Evolutionary conservation across 2,329 filamentous ascomycete species (phyloP).

Genomic region (Kalmusia sp.): DNA sequence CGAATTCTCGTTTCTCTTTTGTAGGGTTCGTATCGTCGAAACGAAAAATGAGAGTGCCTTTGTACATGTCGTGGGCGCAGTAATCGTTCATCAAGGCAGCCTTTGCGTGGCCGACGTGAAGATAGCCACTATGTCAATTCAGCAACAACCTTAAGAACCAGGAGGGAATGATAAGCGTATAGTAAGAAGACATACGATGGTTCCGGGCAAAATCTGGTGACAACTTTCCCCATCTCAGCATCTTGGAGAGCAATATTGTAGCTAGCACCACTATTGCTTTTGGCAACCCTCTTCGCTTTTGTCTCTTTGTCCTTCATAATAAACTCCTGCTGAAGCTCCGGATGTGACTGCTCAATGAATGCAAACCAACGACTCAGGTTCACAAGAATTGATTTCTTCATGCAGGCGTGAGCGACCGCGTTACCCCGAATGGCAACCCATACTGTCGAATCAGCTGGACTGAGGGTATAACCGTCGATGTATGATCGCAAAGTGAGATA

Average conservation of each 20-base stretch:
- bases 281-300: conserved; percentile 68
- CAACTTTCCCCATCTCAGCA: conserved; percentile 75
- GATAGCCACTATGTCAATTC: conserved; percentile 68
- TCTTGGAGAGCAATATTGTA: conserved; percentile 89
- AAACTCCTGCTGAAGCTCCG: conserved; percentile 78
- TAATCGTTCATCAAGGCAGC: conserved; percentile 93
- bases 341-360: conserved; percentile 82
- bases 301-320: conserved; percentile 60
- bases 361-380: conserved; percentile 88
- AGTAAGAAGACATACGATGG: conserved; percentile 73
- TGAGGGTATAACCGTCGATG: conserved; percentile 79
- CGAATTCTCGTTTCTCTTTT: conserved; percentile 96
- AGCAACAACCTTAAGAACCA: conserved; percentile 15
- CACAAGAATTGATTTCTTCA: conserved; percentile 77
- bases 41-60: conserved; percentile 86
- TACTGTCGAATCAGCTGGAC: conserved; percentile 78
- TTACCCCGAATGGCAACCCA: conserved; percentile 86
- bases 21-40: conserved; percentile 98
- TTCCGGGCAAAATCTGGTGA: conserved; percentile 92
- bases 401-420: conserved; percentile 79
- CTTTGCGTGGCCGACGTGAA: conserved; percentile 96
- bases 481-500: conserved; percentile 88
- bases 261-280: conserved; percentile 79
- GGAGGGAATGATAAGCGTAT: too few relatives aligned
- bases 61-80: conserved; percentile 92